Evolutionary conservation across 2,329 filamentous ascomycete species (phyloP), one percentile per base, ranked within the genome.

Genomic region (Myriosclerotinia curreyana): DNA sequence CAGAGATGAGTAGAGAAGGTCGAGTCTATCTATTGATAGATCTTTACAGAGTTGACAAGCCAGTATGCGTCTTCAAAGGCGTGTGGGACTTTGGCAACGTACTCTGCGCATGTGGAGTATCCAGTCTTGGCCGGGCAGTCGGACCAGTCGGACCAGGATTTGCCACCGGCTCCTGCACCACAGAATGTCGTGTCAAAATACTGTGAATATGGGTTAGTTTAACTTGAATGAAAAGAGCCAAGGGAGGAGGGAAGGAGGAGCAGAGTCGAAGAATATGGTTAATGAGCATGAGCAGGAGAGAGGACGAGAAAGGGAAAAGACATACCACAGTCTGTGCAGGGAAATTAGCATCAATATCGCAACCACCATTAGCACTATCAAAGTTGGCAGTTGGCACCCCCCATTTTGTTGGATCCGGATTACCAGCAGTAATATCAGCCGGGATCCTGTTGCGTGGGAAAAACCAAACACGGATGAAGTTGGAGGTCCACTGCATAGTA

Each of bases 141-240:
- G 4, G 66, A 68, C 67, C 67, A 87, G 83, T 60, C 78, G 74
- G 66, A 67, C 70, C 68, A 70, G 15, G 54, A 90, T 42, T 64
- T 0, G 53, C 79, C 75, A 38, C 90, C 91, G 9, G 92, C 92
- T 90, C 91, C 96, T 72, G 89, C 86, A 46, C 93, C 93, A 76
- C 93, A 96, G 76, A 96, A 91, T 12, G 89, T 90, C 1, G 87
- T 94, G 77, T 94, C 86, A 75, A 95, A 88, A 52, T 69, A 70
- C 69, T 71, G 46, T 11, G 6, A 2, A 4, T 22, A 1, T 28
- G 22, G 17, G 49, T 64, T 60, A 55, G 49, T 11, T 36, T 31
- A 5, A 3, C 6, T 31, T 2, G 28, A 5, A 31, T 31, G 28
- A 31, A 6, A 31, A 31, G 6, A 6, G 28, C 28, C 4, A 31